These are phyloP conservation scores for Cyberlindnera xylosilytica DNA, from an alignment of 805 yeast genomes.

Conservation along the genomic window DNA sequence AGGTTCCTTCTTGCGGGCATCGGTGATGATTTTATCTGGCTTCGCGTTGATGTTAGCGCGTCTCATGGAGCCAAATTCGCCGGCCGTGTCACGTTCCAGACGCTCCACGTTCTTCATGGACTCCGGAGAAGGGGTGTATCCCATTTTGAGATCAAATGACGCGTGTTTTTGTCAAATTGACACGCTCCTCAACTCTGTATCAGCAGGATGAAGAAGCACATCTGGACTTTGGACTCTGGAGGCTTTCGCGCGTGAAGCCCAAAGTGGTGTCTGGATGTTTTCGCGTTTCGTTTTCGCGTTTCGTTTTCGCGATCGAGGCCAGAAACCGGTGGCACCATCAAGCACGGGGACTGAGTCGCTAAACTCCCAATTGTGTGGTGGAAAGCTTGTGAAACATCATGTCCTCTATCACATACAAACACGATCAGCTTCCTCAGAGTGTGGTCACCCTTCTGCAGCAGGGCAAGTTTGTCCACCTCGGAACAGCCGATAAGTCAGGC, in stretches of 20 bases:
- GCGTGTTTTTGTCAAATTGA: too few relatives aligned
- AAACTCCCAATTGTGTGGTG: too few relatives aligned
- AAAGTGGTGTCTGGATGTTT: not conserved
- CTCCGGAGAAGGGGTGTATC: not conserved
- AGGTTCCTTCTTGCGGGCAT: constrained; percentile 9
- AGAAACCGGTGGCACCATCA: too few relatives aligned
- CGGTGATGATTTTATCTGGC: constrained; percentile 6
- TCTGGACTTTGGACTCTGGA: too few relatives aligned
- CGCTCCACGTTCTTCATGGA: not conserved
- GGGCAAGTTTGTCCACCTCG: constrained; percentile 77
- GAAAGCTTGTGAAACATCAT: too few relatives aligned
- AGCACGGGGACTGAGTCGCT: too few relatives aligned
- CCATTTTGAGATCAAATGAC: too few relatives aligned
- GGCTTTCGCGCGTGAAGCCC: too few relatives aligned
- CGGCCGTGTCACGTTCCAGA: constrained; percentile 20
- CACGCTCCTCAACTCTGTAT: too few relatives aligned
- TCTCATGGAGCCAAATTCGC: constrained; percentile 22
- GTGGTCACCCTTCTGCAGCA: constrained; percentile 47
- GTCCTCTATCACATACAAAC: constrained; percentile 28
- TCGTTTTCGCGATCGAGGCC: too few relatives aligned
- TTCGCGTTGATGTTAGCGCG: constrained; percentile 15
- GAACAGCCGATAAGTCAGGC: constrained; percentile 59
- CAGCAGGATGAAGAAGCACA: too few relatives aligned
- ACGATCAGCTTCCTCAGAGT: constrained; percentile 34
- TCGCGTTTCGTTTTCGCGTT: too few relatives aligned